phyloP scores from a whole-genome alignment of 2,329 filamentous ascomycete species.

The Graphiopsis chlorocephala region DNA sequence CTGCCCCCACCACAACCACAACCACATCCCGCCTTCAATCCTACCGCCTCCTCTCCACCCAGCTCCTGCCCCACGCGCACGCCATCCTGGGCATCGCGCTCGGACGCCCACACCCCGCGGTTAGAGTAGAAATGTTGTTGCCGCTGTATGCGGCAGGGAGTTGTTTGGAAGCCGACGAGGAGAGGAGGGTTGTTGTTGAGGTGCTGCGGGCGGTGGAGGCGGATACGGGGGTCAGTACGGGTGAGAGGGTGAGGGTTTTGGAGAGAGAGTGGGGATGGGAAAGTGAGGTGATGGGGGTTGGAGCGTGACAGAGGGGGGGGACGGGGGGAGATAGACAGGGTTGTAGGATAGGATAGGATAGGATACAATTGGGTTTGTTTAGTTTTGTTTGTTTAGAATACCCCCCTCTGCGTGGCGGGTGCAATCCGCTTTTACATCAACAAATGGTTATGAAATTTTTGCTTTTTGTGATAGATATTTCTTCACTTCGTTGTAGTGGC shows the following conservation, averaged over 20 bases:
- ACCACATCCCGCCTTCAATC: constrained; percentile 48
- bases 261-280: constrained; percentile 44
- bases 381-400: too few relatives aligned
- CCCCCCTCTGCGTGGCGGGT: too few relatives aligned
- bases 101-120: constrained; percentile 53
- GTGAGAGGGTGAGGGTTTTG: constrained; percentile 56
- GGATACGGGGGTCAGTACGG: constrained; percentile 63
- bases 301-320: background rate
- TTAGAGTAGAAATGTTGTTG: constrained; percentile 57
- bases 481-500: too few relatives aligned
- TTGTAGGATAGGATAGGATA: too few relatives aligned
- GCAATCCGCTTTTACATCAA: too few relatives aligned
- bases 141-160: constrained; percentile 61
- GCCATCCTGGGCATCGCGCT: constrained; percentile 62
- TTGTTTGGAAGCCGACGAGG: constrained; percentile 54
- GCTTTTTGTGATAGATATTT: too few relatives aligned
- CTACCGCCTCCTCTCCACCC: constrained; percentile 53
- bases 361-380: background rate
- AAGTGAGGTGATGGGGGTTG: background rate
- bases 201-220: constrained; percentile 60
- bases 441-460: too few relatives aligned
- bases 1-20: too few relatives aligned
- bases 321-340: too few relatives aligned
- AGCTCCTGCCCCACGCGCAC: constrained; percentile 55
- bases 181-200: constrained; percentile 56